phyloP scores from a whole-genome alignment of 2,329 filamentous ascomycete genomes.

The Alternaria triticimaculans region DNA sequence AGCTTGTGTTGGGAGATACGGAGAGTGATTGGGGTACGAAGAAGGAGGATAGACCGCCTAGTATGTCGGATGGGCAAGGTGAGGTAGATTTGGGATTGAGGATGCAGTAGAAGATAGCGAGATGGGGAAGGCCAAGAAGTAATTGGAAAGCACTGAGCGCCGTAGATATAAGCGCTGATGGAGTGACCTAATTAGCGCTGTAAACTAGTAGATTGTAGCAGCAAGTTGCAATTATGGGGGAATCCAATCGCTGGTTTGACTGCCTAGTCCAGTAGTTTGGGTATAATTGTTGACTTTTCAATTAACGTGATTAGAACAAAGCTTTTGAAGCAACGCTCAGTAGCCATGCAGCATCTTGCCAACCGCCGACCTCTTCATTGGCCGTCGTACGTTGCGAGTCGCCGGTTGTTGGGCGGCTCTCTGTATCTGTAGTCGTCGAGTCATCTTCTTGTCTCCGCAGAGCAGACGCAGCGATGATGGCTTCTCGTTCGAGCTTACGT shows the following conservation, averaged over 20 bases:
- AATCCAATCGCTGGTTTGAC: background rate
- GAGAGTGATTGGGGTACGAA: constrained; percentile 55
- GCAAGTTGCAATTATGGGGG: background rate
- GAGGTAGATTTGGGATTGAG: background rate
- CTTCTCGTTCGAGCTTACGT: constrained; percentile 45
- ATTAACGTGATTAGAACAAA: constrained; percentile 30
- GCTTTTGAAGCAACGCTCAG: constrained; percentile 60
- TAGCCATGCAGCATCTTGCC: constrained; percentile 66
- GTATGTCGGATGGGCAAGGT: constrained; percentile 11
- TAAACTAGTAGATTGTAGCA: background rate
- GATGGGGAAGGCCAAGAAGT: background rate
- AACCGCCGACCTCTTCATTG: constrained; percentile 54
- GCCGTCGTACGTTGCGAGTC: constrained; percentile 18
- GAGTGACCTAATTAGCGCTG: background rate
- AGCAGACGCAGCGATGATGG: constrained; percentile 44
- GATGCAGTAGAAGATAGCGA: background rate
- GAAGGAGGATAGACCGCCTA: constrained; percentile 45
- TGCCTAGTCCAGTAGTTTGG: background rate
- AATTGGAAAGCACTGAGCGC: background rate
- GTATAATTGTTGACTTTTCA: background rate
- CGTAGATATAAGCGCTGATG: background rate
- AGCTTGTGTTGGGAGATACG: constrained; percentile 49
- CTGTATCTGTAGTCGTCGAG: constrained; percentile 15
- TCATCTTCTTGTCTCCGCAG: background rate
- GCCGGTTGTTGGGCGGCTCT: constrained; percentile 20